Conservation (phyloP, 2,329 filamentous ascomycete species). For the Drechslera avenae region DNA sequence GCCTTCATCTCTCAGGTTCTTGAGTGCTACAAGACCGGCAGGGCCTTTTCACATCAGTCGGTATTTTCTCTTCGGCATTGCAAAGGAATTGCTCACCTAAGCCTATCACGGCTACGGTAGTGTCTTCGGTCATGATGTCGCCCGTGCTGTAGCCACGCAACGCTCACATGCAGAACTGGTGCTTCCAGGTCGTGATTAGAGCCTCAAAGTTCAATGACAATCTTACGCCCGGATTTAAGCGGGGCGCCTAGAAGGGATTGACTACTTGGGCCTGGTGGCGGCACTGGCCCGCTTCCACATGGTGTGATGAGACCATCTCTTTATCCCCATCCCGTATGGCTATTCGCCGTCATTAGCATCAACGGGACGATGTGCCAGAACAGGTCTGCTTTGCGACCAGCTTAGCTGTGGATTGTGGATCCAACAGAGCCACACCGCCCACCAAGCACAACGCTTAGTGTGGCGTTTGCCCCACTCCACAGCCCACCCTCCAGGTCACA, state of each 20-base stretch:
- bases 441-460: background rate
- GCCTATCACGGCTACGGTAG: constrained; percentile 19
- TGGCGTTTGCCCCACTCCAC: constrained; percentile 13
- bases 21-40: constrained; percentile 22
- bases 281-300: too few relatives aligned
- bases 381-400: too few relatives aligned
- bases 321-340: too few relatives aligned
- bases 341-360: too few relatives aligned
- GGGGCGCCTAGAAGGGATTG: background rate
- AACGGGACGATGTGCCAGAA: too few relatives aligned
- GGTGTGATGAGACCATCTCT: too few relatives aligned
- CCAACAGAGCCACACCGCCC: background rate
- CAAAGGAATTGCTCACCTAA: constrained; percentile 5
- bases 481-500: background rate
- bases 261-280: too few relatives aligned
- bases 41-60: constrained; percentile 8
- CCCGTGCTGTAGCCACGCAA: background rate
- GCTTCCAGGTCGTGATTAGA: too few relatives aligned
- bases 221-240: background rate
- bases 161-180: too few relatives aligned
- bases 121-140: background rate
- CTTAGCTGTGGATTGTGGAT: too few relatives aligned
- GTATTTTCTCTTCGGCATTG: background rate
- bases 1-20: constrained; percentile 29
- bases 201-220: too few relatives aligned